Conservation (phyloP, 148 eudicot species). For the Chenopodium album region DNA sequence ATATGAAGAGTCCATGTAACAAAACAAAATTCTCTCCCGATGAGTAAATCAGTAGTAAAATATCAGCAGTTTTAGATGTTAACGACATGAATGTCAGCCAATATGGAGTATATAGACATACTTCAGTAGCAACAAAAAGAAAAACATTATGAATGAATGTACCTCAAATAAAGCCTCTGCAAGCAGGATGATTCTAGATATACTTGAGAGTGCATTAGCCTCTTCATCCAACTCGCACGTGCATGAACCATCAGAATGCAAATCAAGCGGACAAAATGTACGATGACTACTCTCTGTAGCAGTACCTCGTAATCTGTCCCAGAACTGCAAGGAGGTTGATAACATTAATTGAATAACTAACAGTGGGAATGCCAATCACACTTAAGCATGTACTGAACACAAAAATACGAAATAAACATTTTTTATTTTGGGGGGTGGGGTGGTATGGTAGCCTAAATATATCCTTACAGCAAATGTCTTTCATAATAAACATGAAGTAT, state of each 20-base stretch:
- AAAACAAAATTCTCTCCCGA: background rate
- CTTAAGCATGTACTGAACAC: constrained; percentile 2
- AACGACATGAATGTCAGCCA: background rate
- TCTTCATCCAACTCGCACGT: constrained; percentile 52
- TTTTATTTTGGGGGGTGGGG: too few relatives aligned
- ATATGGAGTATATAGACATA: background rate
- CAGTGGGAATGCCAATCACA: background rate
- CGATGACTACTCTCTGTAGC: constrained; percentile 36
- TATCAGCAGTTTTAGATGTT: background rate
- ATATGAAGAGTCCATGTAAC: too few relatives aligned
- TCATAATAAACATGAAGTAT: background rate
- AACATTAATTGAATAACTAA: constrained; percentile 8
- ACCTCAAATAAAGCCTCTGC: constrained; percentile 74
- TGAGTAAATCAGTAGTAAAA: background rate
- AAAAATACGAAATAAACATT: too few relatives aligned
- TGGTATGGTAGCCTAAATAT: background rate
- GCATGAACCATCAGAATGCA: constrained; percentile 59
- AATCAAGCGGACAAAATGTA: constrained; percentile 44
- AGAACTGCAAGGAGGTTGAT: constrained; percentile 33
- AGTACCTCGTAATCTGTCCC: constrained; percentile 43
- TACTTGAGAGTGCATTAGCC: constrained; percentile 42
- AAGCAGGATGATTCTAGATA: constrained; percentile 56
- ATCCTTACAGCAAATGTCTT: constrained; percentile 3
- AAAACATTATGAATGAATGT: constrained; percentile 9
- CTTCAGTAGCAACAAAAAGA: background rate